Base-by-base conservation (phyloP, 2,329 filamentous ascomycete genomes). In the Neopestalotiopsis sp. region DNA sequence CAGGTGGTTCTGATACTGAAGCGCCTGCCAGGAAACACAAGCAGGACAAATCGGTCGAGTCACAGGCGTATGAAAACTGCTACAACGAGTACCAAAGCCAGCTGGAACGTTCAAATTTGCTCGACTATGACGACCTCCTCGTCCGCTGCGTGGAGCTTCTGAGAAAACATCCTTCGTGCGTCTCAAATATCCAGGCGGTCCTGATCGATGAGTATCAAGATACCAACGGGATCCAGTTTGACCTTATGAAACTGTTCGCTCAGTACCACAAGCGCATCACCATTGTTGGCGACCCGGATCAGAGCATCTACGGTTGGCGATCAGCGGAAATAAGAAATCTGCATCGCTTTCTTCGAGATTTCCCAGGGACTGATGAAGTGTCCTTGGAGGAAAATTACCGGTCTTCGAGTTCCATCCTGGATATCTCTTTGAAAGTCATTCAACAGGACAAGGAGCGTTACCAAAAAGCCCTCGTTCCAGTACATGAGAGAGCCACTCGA, bases 191-290 rank as follows among this genome's bases (percentile, higher is more conserved):
- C 20, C 91, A 98, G 79, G 90, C 94, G 0, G 94, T 98, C 6
- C 86, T 99, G 61, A 97, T 99, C 71, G 95, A 99, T 78, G 95
- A 99, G 77, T 99, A 98, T 72, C 95, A 99, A 80, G 95, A 99
- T 81, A 98, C 95, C 7, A 99, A 98, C 77, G 89, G 94, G 24
- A 91, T 98, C 4, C 95, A 99, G 79, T 98, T 97, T 76, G 94
- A 98, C 74, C 84, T 99, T 57, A 98, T 98, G 94, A 91, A 89
- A 71, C 86, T 97, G 0, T 91, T 99, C 75, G 94, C 95, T 1
- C 90, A 94, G 70, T 82, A 85, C 28, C 86, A 87, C 58, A 88
- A 89, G 68, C 88, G 90, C n/a, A 95, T 98, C 73, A 98, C 95
- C 0, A 93, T 98, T 70, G 96, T 99, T 4, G 96, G 95, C 42